phyloP scores from a whole-genome alignment of 192 early-diverging fungal genomes.

The Gamsiella multidivaricata region DNA sequence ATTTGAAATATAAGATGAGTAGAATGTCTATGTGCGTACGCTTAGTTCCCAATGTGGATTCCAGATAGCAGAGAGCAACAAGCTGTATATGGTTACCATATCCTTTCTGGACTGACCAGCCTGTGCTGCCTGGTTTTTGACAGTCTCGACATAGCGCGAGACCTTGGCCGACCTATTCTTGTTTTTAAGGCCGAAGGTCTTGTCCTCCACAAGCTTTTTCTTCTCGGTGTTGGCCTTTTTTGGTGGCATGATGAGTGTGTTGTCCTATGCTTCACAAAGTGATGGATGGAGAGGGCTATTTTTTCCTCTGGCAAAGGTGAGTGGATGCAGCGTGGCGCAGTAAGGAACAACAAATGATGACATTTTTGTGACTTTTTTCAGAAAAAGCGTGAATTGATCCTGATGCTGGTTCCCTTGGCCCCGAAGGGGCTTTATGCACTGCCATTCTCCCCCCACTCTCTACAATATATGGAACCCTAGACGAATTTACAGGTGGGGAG shows the following conservation, averaged over 20 bases:
- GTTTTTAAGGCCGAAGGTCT: slow-evolving; percentile 99
- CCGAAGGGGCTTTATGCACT: too few relatives aligned
- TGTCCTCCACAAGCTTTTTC: slow-evolving; percentile 91
- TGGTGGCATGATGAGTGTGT: slow-evolving; percentile 75
- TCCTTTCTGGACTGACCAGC: slow-evolving; percentile 66
- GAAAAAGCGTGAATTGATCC: too few relatives aligned
- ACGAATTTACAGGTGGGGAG: too few relatives aligned
- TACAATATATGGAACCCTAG: too few relatives aligned
- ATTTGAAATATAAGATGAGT: too few relatives aligned
- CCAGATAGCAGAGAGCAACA: not conserved
- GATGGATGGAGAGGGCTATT: not conserved
- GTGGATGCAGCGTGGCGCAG: not conserved
- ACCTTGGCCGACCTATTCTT: slow-evolving; percentile 98
- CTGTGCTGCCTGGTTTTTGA: slow-evolving; percentile 82
- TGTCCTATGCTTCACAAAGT: slow-evolving; percentile 1
- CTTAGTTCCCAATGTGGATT: not conserved
- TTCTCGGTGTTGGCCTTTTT: slow-evolving; percentile 78
- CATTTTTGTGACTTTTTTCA: too few relatives aligned
- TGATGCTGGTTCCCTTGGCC: too few relatives aligned
- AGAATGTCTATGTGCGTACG: too few relatives aligned
- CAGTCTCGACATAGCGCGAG: slow-evolving; percentile 89
- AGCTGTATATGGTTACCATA: slow-evolving; percentile 28
- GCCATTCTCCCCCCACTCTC: too few relatives aligned
- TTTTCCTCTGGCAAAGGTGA: too few relatives aligned
- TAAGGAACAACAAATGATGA: not conserved